Conservation (phyloP, 2,329 filamentous ascomycete genomes). For the Aspergillus nomiae region DNA sequence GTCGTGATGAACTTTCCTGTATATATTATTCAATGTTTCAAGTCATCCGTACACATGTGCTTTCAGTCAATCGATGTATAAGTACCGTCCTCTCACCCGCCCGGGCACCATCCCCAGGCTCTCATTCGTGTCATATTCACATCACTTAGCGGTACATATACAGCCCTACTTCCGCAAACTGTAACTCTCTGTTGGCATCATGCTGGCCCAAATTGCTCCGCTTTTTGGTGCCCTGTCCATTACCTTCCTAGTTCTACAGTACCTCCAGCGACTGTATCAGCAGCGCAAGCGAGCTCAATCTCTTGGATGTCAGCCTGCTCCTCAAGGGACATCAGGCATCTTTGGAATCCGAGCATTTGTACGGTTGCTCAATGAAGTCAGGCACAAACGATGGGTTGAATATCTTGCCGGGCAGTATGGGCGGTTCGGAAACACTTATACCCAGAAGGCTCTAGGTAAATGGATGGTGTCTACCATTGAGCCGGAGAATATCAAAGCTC, state of each 20-base stretch:
- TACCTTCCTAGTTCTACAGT: conserved; percentile 25
- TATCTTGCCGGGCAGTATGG: conserved; percentile 27
- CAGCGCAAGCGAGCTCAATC: conserved; percentile 29
- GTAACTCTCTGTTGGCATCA: conserved; percentile 9
- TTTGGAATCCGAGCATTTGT: conserved; percentile 31
- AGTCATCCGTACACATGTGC: not conserved
- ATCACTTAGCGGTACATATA: not conserved
- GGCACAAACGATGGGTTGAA: conserved; percentile 35
- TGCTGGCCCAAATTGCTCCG: conserved; percentile 24
- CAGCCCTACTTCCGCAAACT: not conserved
- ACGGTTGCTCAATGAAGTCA: conserved; percentile 25
- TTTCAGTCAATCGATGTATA: not conserved
- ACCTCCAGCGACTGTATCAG: conserved; percentile 23
- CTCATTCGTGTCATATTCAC: not conserved
- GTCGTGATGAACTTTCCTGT: not conserved
- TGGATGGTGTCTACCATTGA: conserved; percentile 35
- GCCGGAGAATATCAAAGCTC: conserved; percentile 73
- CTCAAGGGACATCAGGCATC: conserved; percentile 13
- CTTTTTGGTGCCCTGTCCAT: conserved; percentile 23
- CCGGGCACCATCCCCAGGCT: not conserved
- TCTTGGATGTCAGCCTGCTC: conserved; percentile 27
- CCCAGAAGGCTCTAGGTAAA: conserved; percentile 23
- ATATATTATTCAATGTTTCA: not conserved
- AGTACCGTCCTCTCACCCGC: not conserved
- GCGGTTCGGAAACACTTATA: conserved; percentile 28